Evolutionary conservation across 352 stramenopile genomes (phyloP), one percentile per base, ranked within the genome.

Genomic region (Lagenidium sp.): DNA sequence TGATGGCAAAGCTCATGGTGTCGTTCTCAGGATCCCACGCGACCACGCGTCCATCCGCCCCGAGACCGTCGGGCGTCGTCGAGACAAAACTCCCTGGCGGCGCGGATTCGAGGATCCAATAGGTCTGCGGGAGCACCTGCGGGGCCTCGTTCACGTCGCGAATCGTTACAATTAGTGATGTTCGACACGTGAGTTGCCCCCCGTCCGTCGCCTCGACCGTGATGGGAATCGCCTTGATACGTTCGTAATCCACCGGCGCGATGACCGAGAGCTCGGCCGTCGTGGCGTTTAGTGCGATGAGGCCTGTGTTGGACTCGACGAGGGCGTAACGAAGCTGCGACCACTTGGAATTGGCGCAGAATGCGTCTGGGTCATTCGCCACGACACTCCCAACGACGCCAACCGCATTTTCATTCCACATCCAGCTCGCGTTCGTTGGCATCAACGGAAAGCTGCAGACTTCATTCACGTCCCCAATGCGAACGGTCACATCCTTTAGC

Each of bases 1-100:
- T 63, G 6, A 47, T 54, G 5, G 55, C 55, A 26, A 51, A 25
- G 8, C 26, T 60, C 4, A 78, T 12, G 1, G 47, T 69, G 37
- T 81, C 59, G 38, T 83, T 83, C 47, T 83, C 70, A 26, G 70
- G 67, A n/a, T 83, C 70, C 70, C 70, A 83, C 41, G 65, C 54
- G 11, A 7, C 38, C 16, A 78, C 47, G 19, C 21, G 30, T 10
- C 40, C 53, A 5, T 34, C 46, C 0, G 41, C 16, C 10, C 10
- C 32, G 7, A 48, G 10, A 6, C 46, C 53, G 26, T 57, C 21
- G 5, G 29, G n/a, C 13, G 41, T 37, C 1, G 41, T 42, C 8
- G 44, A 47, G 12, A 60, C 36, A 1, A 32, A 36, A 1, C 24
- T 41, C 4, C 46, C 51, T 13, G 58, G 15, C 18, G 36, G 6